Base-by-base conservation (phyloP, 768 basidiomycete genomes). In the Rhizopogon rudus region DNA sequence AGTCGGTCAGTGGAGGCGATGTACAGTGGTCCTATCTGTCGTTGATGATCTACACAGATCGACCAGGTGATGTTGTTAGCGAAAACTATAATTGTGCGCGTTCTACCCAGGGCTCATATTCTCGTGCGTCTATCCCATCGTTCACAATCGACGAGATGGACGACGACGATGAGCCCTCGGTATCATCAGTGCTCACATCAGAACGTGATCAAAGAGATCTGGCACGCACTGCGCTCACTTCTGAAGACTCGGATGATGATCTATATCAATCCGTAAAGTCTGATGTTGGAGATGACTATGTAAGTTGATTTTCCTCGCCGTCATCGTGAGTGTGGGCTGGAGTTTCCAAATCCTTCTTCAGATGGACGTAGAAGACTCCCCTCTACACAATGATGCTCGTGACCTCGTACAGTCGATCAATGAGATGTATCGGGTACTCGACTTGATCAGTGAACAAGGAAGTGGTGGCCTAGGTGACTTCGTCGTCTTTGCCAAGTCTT, bases 351-450 rank as follows among this genome's bases (percentile, higher is more conserved):
- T 22, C 35, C 33, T 14, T 35, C 31, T 9, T 37, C 20, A 70
- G 66, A 68, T 62, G 56, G 60, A 60, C 39, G 17, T 59, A 9
- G 60, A 66, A 9, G 5, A 3, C 13, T 43, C 25, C 0, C 46
- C 42, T 20, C 52, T 35, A 1, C 56, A 57, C 29, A 51, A 13
- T 3, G 59, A 65, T 37, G 58, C 44, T 40, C 33, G 46, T 14
- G 70, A 72, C 31, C 44, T 70, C 49, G 57, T 56, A 8, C 51
- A 50, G 53, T 71, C 61, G 3, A 67, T 83, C 59, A 66, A 68
- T 45, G 78, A 76, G n/a, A 69, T 82, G 70, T 81, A 77, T 64
- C 74, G 79, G 7, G 71, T 84, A 31, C 68, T 83, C 5, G 81
- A 83, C 50, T 67, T 84, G 12, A 77, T 82, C 57, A 74, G 66